A percentile compares a stretch with the other conserved stretches of the same genome.
Evolutionary conservation across 176 grass and related monocot genomes (phyloP).

Genomic region (Musa acuminata): DNA sequence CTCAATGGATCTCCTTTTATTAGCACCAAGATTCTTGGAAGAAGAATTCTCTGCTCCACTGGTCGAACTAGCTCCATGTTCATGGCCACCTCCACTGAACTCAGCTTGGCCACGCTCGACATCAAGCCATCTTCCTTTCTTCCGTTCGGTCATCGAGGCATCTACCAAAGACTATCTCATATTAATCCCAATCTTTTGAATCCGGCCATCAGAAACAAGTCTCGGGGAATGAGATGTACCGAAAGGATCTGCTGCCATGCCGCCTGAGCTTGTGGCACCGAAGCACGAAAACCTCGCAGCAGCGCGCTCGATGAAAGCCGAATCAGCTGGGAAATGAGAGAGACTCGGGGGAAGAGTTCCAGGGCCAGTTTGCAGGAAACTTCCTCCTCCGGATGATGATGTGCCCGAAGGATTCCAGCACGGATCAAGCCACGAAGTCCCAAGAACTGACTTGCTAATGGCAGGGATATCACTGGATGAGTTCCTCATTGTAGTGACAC

Average conservation of each 20-base stretch:
- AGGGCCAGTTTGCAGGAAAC: background rate
- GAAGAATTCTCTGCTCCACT: conserved; percentile 31
- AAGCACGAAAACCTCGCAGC: background rate
- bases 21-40: conserved; percentile 53
- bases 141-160: background rate
- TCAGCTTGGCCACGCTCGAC: conserved; percentile 31
- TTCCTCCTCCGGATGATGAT: background rate
- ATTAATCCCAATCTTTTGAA: background rate
- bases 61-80: conserved; percentile 26
- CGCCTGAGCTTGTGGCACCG: background rate
- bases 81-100: conserved; percentile 31
- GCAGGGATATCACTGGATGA: too few species aligned
- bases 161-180: background rate
- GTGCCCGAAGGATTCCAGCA: background rate
- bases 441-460: background rate
- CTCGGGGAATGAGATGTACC: background rate
- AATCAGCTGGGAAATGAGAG: background rate
- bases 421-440: background rate
- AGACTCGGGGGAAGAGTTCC: background rate
- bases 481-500: too few species aligned
- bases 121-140: background rate
- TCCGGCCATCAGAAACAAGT: background rate
- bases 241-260: background rate
- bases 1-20: conserved; percentile 63
- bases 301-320: background rate